Base-by-base conservation (phyloP, 2,329 filamentous ascomycete species). In the Chrysosporium queenslandicum region DNA sequence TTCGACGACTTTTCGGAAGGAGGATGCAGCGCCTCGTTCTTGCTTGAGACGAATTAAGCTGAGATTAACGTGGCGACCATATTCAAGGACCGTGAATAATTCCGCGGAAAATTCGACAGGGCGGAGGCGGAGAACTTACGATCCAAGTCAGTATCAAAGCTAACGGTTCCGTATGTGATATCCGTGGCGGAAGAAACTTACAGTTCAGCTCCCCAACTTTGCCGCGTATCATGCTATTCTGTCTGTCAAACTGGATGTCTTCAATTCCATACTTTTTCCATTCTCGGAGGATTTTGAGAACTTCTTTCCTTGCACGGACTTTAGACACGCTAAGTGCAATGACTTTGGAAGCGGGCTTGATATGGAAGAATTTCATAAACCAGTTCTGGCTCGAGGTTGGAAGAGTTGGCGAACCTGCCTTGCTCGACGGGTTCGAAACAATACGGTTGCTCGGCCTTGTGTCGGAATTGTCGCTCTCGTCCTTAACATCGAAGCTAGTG, bases 61-160 rank as follows among this genome's bases (percentile, higher is more conserved):
- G 50, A 96, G 77, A 43, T 83, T 83, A 42, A 81, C 82, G 58
- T 81, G 83, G 61, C 80, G 83, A 45, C 87, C 87, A 63, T 92
- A 86, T 70, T 95, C 87, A 56, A 94, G 85, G 34, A 94, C 85
- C 1, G 85, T 88, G 72, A 94, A 94, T 56, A 96, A 78, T 66
- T 96, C 88, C 34, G 83, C 82, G 14, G 87, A 85, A 68, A 97
- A 90, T 12, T 84, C 78, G n/a, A 96, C 89, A 51, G 88, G 85
- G 64, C 90, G 92, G 64, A 96, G 79, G 57, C 84, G 78, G 48
- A 94, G 77, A 62, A 85, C 87, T 90, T 34, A 18, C 23, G 5
- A 25, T 14, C 2, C 29, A 4, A 37, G 49, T 27, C 18, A 51
- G 18, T 21, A 45, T n/a, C 6, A 4, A 16, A 9, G 23, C 20